A percentile compares a stretch with the other conserved stretches of the same genome.
Conservation (phyloP, 2,329 filamentous ascomycete genomes). For the Capronia americana region DNA sequence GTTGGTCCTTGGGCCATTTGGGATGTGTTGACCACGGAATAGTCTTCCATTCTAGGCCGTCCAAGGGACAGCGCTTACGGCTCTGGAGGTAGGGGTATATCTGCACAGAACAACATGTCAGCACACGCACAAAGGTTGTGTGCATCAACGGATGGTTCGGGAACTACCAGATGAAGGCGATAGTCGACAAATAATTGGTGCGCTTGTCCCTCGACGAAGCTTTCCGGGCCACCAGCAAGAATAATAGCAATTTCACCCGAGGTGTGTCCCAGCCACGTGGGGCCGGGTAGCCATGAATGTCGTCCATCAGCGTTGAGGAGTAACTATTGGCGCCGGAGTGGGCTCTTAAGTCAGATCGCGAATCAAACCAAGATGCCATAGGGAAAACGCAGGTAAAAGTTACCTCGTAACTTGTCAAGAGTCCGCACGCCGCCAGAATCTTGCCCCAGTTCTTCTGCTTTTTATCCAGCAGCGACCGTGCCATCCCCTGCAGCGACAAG, state of each 20-base stretch:
- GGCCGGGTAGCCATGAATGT: constrained; percentile 10
- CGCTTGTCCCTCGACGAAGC: constrained; percentile 11
- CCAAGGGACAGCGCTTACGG: constrained; percentile 20
- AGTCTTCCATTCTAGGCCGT: constrained; percentile 11
- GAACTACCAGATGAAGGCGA: constrained; percentile 22
- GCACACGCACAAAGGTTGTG: neutral
- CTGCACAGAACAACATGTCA: constrained; percentile 1
- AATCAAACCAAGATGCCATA: neutral
- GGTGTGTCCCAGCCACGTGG: constrained; percentile 17
- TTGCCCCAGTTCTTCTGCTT: neutral
- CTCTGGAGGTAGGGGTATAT: constrained; percentile 22
- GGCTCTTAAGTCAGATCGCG: constrained; percentile 1
- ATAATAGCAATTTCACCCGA: constrained; percentile 19
- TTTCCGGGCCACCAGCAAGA: constrained; percentile 19
- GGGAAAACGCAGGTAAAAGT: neutral
- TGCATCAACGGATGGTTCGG: neutral
- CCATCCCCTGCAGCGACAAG: constrained; percentile 11
- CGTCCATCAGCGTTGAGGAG: constrained; percentile 4
- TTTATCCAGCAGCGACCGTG: constrained; percentile 11
- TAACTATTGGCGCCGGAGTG: constrained; percentile 1
- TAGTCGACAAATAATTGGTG: constrained; percentile 20
- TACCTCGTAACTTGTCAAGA: constrained; percentile 14
- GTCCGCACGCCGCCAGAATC: constrained; percentile 8
- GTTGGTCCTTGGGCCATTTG: constrained; percentile 16
- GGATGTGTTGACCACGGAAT: constrained; percentile 19